These are phyloP conservation scores for Mycena rosella DNA, from an alignment of 768 basidiomycete genomes.

Conservation along the genomic window DNA sequence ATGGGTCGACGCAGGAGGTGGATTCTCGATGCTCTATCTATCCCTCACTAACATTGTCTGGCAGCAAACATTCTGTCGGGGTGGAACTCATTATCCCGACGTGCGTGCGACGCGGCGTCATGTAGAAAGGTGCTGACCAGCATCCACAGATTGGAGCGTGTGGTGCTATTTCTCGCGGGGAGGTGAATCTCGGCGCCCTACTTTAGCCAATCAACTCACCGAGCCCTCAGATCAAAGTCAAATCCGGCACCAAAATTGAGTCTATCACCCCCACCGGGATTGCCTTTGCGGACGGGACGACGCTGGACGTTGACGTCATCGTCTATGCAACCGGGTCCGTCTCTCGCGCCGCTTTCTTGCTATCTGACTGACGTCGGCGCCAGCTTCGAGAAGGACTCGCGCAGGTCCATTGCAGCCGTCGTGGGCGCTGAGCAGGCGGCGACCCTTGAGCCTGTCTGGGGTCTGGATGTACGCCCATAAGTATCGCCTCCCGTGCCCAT, in stretches of 20 bases:
- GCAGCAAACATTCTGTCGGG: conserved; percentile 41
- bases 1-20: conserved; percentile 26
- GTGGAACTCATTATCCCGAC: conserved; percentile 68
- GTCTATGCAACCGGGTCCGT: conserved; percentile 63
- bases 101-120: conserved; percentile 22
- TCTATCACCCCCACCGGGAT: conserved; percentile 54
- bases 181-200: conserved; percentile 44
- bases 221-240: conserved; percentile 58
- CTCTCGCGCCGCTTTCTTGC: background rate
- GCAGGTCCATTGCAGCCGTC: conserved; percentile 13
- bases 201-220: conserved; percentile 40
- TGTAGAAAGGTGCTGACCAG: background rate
- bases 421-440: conserved; percentile 21
- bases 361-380: background rate
- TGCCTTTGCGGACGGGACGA: conserved; percentile 56
- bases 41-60: too few relatives aligned
- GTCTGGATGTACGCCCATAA: conserved; percentile 37
- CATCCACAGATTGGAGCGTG: conserved; percentile 30
- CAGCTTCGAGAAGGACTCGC: conserved; percentile 45
- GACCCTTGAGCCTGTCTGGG: conserved; percentile 45
- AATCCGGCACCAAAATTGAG: conserved; percentile 55
- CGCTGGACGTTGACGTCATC: conserved; percentile 62
- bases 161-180: conserved; percentile 23
- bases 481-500: background rate
- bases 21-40: background rate